Conservation (phyloP, 495 filamentous ascomycete genomes). For the Clohesyomyces aquaticus region DNA sequence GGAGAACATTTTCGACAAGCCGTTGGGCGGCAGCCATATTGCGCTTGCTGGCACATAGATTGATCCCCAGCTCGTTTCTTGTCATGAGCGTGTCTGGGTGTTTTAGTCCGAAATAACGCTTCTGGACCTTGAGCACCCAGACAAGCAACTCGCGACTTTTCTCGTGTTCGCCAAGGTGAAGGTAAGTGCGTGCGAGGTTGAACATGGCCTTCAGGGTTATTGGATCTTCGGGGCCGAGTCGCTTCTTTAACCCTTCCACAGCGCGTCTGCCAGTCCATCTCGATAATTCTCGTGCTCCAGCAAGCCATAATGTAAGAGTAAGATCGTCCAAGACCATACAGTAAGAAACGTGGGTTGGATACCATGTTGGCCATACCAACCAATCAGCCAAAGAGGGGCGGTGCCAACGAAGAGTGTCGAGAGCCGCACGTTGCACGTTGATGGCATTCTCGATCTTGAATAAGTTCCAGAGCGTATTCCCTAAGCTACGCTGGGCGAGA, state of each 20-base stretch:
- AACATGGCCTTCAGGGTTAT: conserved; percentile 43
- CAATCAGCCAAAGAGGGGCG: conserved; percentile 23
- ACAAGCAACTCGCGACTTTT: conserved; percentile 39
- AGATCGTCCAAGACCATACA: conserved; percentile 12
- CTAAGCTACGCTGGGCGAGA: conserved; percentile 34
- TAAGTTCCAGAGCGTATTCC: conserved; percentile 36
- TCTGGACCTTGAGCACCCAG: conserved; percentile 41
- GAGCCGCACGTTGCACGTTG: conserved; percentile 17
- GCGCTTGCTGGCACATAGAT: conserved; percentile 10
- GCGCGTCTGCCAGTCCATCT: conserved; percentile 35
- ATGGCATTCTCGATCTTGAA: conserved; percentile 27
- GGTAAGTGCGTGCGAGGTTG: conserved; percentile 36
- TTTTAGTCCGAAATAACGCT: conserved; percentile 41
- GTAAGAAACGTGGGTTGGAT: conserved; percentile 41
- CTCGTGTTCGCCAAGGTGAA: conserved; percentile 34
- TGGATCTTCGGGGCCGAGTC: conserved; percentile 38
- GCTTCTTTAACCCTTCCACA: conserved; percentile 33
- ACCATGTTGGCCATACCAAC: conserved; percentile 29
- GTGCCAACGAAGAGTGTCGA: conserved; percentile 14
- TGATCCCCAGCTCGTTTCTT: conserved; percentile 36
- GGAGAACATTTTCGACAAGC: conserved; percentile 41
- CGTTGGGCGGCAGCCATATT: conserved; percentile 11
- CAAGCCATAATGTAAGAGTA: conserved; percentile 11
- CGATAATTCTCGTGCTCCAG: conserved; percentile 36
- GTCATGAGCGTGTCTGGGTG: conserved; percentile 46